These are phyloP conservation scores for Bimuria novae-zelandiae DNA, from an alignment of 2,329 filamentous ascomycete species.

Conservation along the genomic window DNA sequence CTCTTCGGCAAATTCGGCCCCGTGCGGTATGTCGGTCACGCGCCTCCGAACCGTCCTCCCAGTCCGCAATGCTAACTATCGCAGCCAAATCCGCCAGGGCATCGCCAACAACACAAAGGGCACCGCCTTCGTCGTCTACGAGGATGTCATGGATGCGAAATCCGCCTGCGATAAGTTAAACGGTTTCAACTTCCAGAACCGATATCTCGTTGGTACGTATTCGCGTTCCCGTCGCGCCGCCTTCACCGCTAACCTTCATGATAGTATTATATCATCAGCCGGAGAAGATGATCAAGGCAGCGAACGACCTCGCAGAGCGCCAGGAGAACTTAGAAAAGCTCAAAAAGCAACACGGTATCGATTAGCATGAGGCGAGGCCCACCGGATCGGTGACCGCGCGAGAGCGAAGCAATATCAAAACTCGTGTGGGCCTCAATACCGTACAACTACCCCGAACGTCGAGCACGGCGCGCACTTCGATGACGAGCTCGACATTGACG, in stretches of 20 bases:
- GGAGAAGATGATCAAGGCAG: slow-evolving; percentile 81
- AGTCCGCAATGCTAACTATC: slow-evolving; percentile 18
- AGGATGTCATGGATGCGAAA: slow-evolving; percentile 99
- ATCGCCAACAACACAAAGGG: slow-evolving; percentile 98
- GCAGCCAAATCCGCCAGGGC: slow-evolving; percentile 95
- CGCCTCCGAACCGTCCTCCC: slow-evolving; percentile 12
- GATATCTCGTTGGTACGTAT: slow-evolving; percentile 89
- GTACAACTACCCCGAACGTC: slow-evolving; percentile 34
- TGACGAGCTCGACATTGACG: slow-evolving; percentile 29
- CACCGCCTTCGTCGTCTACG: slow-evolving; percentile 98
- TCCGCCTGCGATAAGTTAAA: slow-evolving; percentile 99
- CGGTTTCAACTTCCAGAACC: slow-evolving; percentile 99
- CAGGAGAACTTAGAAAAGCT: slow-evolving; percentile 97
- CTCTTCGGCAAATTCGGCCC: slow-evolving; percentile 98
- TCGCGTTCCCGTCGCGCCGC: background rate
- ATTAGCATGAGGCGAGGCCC: slow-evolving; percentile 65
- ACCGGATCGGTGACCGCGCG: slow-evolving; percentile 52
- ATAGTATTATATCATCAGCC: slow-evolving; percentile 76
- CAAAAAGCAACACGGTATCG: slow-evolving; percentile 97
- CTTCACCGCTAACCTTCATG: slow-evolving; percentile 11
- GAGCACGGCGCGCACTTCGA: slow-evolving; percentile 29
- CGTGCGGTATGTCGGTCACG: slow-evolving; percentile 71
- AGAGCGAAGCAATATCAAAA: slow-evolving; percentile 35
- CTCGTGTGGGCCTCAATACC: slow-evolving; percentile 45
- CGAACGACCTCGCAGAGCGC: slow-evolving; percentile 90